Percentiles rank a stretch among this genome's conserved stretches.
Evolutionary conservation across 106 monocot species (phyloP).

Genomic region (Dendrobium huoshanense): DNA sequence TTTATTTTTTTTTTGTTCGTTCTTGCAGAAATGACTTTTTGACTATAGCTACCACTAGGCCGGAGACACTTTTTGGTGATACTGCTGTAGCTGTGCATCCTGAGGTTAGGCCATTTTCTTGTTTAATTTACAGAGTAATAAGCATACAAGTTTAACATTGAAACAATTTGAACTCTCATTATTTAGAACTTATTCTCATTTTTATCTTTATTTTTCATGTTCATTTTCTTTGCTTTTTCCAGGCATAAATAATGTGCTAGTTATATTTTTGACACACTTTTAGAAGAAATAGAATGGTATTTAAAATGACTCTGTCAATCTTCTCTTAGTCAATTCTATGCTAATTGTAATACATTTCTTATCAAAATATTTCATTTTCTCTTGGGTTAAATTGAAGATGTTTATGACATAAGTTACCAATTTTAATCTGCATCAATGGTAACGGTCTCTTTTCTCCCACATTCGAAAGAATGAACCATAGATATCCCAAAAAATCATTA

Average conservation of each 20-base stretch:
- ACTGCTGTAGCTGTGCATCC: conserved; percentile 92
- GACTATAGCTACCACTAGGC: conserved; percentile 92
- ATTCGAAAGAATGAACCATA: neutral
- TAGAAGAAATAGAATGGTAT: neutral
- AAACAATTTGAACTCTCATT: neutral
- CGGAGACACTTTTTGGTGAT: conserved; percentile 96
- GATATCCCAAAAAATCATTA: neutral
- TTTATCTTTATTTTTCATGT: neutral
- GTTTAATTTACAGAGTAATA: neutral
- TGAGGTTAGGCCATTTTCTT: conserved; percentile 38
- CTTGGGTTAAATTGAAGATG: neutral
- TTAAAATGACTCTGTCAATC: neutral
- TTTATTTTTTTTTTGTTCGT: neutral
- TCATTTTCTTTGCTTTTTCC: neutral
- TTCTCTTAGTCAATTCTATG: neutral
- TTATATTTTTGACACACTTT: neutral
- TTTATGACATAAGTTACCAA: neutral
- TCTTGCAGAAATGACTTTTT: conserved; percentile 63
- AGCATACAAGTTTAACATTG: neutral
- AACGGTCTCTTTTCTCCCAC: neutral
- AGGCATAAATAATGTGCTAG: neutral
- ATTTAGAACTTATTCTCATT: neutral
- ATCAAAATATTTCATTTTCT: neutral
- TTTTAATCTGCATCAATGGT: neutral
- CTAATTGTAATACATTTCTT: neutral